Base-by-base conservation (phyloP, 176 grass and related monocot species). In the Bonia amplexicaulis region DNA sequence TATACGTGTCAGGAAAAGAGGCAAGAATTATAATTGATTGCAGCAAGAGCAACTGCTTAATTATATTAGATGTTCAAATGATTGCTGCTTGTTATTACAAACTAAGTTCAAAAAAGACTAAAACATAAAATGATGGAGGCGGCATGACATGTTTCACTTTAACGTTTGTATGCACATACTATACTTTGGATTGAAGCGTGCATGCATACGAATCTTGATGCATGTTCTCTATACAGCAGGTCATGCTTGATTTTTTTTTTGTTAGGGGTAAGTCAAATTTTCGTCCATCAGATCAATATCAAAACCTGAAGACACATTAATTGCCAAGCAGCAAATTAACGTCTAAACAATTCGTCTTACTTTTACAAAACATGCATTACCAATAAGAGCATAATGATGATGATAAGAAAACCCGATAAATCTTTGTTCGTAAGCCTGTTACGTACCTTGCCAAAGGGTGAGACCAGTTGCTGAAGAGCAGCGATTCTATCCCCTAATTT, bases 381-480 rank as follows among this genome's bases (percentile, higher is more conserved):
- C 23, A 63, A n/a, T n/a, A n/a, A 63, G 25, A 12, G 25, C 25
- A 5, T 31, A 12, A 6, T 19, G 37, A 37, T 31, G 26, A 6
- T 19, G 37, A 37, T 35, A 16, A 66, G 22, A 51, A 48, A 39
- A 55, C n/a, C 29, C 10, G 17, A 57, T 82, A 37, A 42, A 67
- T 68, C 23, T 44, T 26, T 54, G 9, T 27, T 31, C 0, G 7
- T 46, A 45, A 20, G 70, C 35, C 27, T 45, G 8, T 12, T 91
- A 98, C n/a, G n/a, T n/a, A n/a, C 96, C 93, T 98, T 98, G 63
- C 96, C 91, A 76, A 98, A 96, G 23, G 96, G 96, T 61, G 93
- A 92, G 27, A 98, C 96, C 19, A 98, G 82, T 64, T 98, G 93
- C 82, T 95, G 96, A 87, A 98, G 91, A 51, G 96, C 96, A 65